Conservation (phyloP, 257 asterid species). For the Leonotis leonurus region DNA sequence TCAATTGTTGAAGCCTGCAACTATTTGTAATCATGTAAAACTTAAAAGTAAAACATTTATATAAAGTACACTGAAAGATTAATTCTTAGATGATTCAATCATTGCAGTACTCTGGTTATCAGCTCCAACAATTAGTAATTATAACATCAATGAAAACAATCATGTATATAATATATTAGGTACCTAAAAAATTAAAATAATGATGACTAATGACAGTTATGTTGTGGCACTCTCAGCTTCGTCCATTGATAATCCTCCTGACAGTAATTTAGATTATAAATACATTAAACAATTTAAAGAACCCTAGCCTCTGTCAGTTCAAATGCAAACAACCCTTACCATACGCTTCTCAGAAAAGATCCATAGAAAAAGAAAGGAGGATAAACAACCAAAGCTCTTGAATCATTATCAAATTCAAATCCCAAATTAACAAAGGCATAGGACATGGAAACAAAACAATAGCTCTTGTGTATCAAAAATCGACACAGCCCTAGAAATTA, state of each 20-base stretch:
- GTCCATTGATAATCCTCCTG: not conserved
- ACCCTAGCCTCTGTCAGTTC: not conserved
- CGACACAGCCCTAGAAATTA: too few species aligned
- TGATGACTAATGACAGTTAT: not conserved
- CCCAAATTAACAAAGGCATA: not conserved
- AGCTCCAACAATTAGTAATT: not conserved
- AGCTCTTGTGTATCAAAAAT: too few species aligned
- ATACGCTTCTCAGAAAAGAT: not conserved
- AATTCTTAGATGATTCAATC: not conserved
- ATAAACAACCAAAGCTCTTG: too few species aligned
- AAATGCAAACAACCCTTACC: not conserved
- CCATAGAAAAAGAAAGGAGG: not conserved
- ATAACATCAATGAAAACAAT: not conserved
- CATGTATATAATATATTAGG: not conserved
- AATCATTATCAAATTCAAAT: not conserved
- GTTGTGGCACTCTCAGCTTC: not conserved
- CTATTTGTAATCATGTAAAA: not conserved
- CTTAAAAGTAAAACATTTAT: not conserved
- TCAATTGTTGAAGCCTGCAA: slow-evolving; percentile 28
- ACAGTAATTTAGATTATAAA: not conserved
- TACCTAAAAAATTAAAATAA: too few species aligned
- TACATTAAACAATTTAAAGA: not conserved
- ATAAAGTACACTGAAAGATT: not conserved
- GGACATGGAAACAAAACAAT: too few species aligned
- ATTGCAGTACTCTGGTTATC: not conserved